These are phyloP conservation scores for Diaporthe aspalathi DNA, from an alignment of 2,329 filamentous ascomycete genomes.

Conservation along the genomic window DNA sequence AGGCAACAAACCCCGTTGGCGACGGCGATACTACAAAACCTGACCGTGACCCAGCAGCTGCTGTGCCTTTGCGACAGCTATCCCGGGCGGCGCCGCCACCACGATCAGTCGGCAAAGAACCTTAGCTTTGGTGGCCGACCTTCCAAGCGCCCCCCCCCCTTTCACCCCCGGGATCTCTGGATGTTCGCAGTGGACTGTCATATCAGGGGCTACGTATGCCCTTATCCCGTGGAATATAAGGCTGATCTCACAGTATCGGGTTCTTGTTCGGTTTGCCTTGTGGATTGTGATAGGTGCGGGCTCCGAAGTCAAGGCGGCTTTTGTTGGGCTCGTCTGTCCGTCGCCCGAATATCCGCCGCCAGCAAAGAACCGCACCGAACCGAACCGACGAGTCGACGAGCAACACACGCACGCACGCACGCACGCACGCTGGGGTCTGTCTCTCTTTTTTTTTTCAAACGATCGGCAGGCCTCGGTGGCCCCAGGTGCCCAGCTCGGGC, in stretches of 20 bases:
- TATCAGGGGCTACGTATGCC: background rate
- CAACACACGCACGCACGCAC: too few relatives aligned
- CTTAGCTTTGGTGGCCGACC: background rate
- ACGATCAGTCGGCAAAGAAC: background rate
- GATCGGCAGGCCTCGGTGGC: conserved; percentile 20
- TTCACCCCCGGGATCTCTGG: conserved; percentile 9
- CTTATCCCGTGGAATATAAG: background rate
- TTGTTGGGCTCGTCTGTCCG: too few relatives aligned
- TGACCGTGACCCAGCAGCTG: background rate
- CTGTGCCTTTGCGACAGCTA: background rate
- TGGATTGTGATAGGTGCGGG: too few relatives aligned
- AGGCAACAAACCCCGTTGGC: too few relatives aligned
- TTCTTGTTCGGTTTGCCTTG: too few relatives aligned
- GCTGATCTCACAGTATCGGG: conserved; percentile 1
- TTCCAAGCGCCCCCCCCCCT: too few relatives aligned
- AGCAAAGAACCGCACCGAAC: too few relatives aligned
- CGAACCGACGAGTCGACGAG: conserved; percentile 15
- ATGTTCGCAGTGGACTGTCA: background rate
- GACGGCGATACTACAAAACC: background rate
- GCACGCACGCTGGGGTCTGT: background rate
- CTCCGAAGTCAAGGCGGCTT: background rate
- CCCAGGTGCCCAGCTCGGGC: conserved; percentile 38
- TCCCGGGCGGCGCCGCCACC: background rate
- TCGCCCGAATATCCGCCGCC: conserved; percentile 17
- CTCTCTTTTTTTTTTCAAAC: background rate